Evolutionary conservation across 2,329 filamentous ascomycete genomes (phyloP).

Genomic region (Delphinella strobiligena): DNA sequence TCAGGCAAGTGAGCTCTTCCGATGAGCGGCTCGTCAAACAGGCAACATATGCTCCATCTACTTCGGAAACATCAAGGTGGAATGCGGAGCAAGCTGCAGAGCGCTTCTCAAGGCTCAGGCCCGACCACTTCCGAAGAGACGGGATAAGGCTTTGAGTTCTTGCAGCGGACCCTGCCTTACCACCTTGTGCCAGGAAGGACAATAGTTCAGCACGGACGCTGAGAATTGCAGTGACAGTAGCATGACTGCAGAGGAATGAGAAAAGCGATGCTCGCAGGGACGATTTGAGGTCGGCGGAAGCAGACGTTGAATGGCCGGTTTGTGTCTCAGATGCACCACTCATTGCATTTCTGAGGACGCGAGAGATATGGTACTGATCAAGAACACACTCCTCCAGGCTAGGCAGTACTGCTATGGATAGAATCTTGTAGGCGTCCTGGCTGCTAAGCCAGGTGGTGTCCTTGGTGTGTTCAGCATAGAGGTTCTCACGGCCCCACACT

Average conservation of each 20-base stretch:
- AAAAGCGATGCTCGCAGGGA: conserved; percentile 53
- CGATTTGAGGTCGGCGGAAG: conserved; percentile 45
- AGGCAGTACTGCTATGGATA: conserved; percentile 58
- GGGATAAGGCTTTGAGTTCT: conserved; percentile 70
- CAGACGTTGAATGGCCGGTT: conserved; percentile 9
- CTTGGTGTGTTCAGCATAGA: conserved; percentile 50
- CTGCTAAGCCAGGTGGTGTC: conserved; percentile 45
- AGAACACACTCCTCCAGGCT: conserved; percentile 76
- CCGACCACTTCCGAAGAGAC: conserved; percentile 56
- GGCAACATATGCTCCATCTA: conserved; percentile 42
- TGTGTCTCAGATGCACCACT: conserved; percentile 33
- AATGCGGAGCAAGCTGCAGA: conserved; percentile 37
- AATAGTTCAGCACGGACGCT: conserved; percentile 60
- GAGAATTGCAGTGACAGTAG: conserved; percentile 54
- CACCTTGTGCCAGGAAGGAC: conserved; percentile 57
- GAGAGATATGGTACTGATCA: conserved; percentile 58
- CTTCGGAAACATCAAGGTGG: conserved; percentile 32
- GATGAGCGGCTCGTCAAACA: conserved; percentile 44
- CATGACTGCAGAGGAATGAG: conserved; percentile 62
- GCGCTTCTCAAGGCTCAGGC: conserved; percentile 37
- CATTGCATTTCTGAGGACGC: conserved; percentile 49
- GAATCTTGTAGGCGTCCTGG: conserved; percentile 47
- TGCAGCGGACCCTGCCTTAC: conserved; percentile 58
- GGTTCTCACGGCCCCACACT: conserved; percentile 46
- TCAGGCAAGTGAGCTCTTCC: conserved; percentile 44